Percentiles rank a stretch among this genome's conserved stretches.
Evolutionary conservation across 306 rosid species (phyloP).

Genomic region (Fragaria iinumae): DNA sequence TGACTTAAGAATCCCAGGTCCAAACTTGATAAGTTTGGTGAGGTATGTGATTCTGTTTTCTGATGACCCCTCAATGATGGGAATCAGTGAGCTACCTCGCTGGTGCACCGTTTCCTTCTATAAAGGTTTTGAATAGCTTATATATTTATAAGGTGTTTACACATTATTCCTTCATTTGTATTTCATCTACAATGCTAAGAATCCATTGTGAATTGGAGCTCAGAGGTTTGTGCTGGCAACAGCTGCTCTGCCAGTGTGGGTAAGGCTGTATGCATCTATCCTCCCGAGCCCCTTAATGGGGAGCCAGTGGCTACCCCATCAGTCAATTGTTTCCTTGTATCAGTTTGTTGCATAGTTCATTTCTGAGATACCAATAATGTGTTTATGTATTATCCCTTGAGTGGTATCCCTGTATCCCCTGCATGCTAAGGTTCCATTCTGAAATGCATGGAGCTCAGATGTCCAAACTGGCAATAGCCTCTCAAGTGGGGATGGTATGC

Average conservation of each 20-base stretch:
- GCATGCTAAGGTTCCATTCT: neutral
- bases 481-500: neutral
- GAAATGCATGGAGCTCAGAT: neutral
- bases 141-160: neutral
- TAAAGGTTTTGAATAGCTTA: neutral
- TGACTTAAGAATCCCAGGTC: neutral
- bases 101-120: neutral
- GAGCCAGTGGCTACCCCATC: neutral
- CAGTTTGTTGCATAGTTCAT: neutral
- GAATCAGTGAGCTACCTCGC: neutral
- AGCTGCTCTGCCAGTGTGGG: neutral
- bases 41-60: neutral
- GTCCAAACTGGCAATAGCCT: neutral
- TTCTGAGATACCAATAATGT: too few relatives aligned
- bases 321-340: neutral
- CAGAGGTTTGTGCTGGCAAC: neutral
- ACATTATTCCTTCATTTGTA: neutral
- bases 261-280: neutral
- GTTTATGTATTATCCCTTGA: neutral
- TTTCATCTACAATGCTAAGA: neutral
- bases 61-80: neutral
- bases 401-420: neutral
- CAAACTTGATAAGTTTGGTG: neutral
- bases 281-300: too few relatives aligned
- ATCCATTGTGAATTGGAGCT: neutral